Conservation (phyloP, 305 asterid species). For the Lippia alba region DNA sequence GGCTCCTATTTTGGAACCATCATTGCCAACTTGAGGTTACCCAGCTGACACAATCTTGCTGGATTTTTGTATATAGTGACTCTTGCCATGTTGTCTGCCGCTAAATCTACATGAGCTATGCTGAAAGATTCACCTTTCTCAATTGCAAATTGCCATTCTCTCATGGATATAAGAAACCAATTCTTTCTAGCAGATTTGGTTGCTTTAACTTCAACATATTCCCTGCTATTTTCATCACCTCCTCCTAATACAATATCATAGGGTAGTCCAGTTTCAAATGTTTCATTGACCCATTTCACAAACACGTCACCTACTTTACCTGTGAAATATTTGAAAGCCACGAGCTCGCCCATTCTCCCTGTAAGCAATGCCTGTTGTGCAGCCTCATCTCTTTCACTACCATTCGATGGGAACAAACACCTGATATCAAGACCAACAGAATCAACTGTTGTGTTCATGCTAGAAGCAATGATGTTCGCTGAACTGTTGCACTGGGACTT, state of each 20-base stretch:
- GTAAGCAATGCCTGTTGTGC: conserved; percentile 70
- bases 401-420: conserved; percentile 36
- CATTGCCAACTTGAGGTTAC: conserved; percentile 74
- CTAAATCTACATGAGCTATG: conserved; percentile 75
- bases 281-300: conserved; percentile 86
- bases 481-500: conserved; percentile 35
- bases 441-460: conserved; percentile 32
- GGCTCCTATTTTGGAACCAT: conserved; percentile 54
- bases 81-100: conserved; percentile 55
- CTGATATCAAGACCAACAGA: conserved; percentile 35
- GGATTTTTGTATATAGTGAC: conserved; percentile 81
- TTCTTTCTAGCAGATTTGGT: conserved; percentile 66
- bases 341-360: conserved; percentile 82
- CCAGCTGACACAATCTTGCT: conserved; percentile 70
- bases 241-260: conserved; percentile 70
- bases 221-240: conserved; percentile 46
- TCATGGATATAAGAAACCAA: conserved; percentile 70
- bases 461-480: conserved; percentile 31
- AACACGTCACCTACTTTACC: conserved; percentile 44
- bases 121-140: conserved; percentile 87
- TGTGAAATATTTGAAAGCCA: conserved; percentile 67
- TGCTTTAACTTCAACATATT: conserved; percentile 90
- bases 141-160: conserved; percentile 89
- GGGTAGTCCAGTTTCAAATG: conserved; percentile 87
- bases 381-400: conserved; percentile 42